Percentiles rank a stretch among this genome's conserved stretches.
phyloP scores from a whole-genome alignment of 768 basidiomycete genomes.

The Boletellus emodensis region DNA sequence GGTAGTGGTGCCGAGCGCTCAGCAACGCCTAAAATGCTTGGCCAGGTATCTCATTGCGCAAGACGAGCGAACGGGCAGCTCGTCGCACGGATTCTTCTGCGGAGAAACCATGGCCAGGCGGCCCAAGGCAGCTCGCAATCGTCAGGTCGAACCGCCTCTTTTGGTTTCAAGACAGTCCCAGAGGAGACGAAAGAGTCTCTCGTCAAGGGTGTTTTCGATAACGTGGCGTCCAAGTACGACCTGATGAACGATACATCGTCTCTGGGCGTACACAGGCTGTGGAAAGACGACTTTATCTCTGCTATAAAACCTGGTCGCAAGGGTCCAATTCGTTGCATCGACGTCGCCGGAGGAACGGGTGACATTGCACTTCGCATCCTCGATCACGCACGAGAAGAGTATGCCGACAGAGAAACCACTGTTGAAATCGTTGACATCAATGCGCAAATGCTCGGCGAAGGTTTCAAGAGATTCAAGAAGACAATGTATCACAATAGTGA shows the following conservation, averaged over 20 bases:
- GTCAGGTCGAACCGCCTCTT: slow-evolving; percentile 64
- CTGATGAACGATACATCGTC: slow-evolving; percentile 99
- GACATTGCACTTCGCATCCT: slow-evolving; percentile 95
- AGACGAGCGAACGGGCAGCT: slow-evolving; percentile 12
- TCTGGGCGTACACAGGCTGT: slow-evolving; percentile 90
- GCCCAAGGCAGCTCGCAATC: slow-evolving; percentile 7
- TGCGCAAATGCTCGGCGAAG: slow-evolving; percentile 91
- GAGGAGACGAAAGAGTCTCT: slow-evolving; percentile 84
- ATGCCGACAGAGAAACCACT: slow-evolving; percentile 83
- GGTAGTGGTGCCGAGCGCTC: not conserved
- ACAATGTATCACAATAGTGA: slow-evolving; percentile 98
- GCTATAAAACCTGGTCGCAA: slow-evolving; percentile 71
- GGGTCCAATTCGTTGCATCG: slow-evolving; percentile 77
- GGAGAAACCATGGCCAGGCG: slow-evolving; percentile 22
- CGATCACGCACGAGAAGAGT: slow-evolving; percentile 84
- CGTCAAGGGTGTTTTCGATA: slow-evolving; percentile 92
- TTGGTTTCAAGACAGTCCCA: slow-evolving; percentile 89
- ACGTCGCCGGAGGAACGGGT: slow-evolving; percentile 96
- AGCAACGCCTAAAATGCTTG: slow-evolving; percentile 12
- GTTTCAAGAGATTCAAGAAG: slow-evolving; percentile 84
- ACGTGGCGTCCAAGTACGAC: slow-evolving; percentile 93
- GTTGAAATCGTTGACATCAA: slow-evolving; percentile 96
- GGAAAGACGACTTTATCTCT: slow-evolving; percentile 91
- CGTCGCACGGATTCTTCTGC: slow-evolving; percentile 9
- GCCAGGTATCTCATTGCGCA: slow-evolving; percentile 12